These are phyloP conservation scores for Yamadazyma paraphyllophila DNA, from an alignment of 805 yeast species.

Conservation along the genomic window DNA sequence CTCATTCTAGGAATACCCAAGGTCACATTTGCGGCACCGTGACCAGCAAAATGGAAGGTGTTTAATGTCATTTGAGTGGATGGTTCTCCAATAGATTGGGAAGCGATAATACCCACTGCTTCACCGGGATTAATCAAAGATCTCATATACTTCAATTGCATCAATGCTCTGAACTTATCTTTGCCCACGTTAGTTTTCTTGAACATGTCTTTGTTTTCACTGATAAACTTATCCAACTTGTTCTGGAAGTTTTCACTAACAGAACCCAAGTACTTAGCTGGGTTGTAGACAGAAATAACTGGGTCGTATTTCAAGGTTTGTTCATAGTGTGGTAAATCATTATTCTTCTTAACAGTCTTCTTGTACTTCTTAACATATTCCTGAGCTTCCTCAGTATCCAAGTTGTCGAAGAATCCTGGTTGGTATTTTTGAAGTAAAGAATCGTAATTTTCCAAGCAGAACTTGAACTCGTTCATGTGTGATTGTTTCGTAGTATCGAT, in stretches of 20 bases:
- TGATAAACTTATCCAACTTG: slow-evolving; percentile 69
- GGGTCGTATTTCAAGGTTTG: slow-evolving; percentile 79
- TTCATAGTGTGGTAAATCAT: slow-evolving; percentile 58
- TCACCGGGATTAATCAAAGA: slow-evolving; percentile 95
- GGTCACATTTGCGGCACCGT: slow-evolving; percentile 99
- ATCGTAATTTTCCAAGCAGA: slow-evolving; percentile 89
- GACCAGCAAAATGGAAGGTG: slow-evolving; percentile 99
- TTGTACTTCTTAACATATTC: slow-evolving; percentile 77
- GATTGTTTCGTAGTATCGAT: slow-evolving; percentile 93
- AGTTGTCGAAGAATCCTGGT: slow-evolving; percentile 59
- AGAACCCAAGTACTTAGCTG: slow-evolving; percentile 87
- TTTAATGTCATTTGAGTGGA: slow-evolving; percentile 98
- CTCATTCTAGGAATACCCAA: slow-evolving; percentile 99
- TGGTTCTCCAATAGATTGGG: slow-evolving; percentile 98
- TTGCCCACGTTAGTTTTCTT: slow-evolving; percentile 53
- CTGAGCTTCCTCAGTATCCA: slow-evolving; percentile 78
- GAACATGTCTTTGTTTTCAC: slow-evolving; percentile 53
- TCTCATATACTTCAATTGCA: slow-evolving; percentile 98
- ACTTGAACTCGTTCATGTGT: slow-evolving; percentile 87
- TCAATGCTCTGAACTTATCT: slow-evolving; percentile 89
- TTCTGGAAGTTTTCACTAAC: slow-evolving; percentile 88
- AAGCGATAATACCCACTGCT: slow-evolving; percentile 96
- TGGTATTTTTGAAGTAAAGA: slow-evolving; percentile 82
- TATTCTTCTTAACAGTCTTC: slow-evolving; percentile 68
- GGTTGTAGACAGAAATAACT: slow-evolving; percentile 78